These are phyloP conservation scores for Actinidia arguta DNA, from an alignment of 179 eudicot genomes.

Conservation along the genomic window DNA sequence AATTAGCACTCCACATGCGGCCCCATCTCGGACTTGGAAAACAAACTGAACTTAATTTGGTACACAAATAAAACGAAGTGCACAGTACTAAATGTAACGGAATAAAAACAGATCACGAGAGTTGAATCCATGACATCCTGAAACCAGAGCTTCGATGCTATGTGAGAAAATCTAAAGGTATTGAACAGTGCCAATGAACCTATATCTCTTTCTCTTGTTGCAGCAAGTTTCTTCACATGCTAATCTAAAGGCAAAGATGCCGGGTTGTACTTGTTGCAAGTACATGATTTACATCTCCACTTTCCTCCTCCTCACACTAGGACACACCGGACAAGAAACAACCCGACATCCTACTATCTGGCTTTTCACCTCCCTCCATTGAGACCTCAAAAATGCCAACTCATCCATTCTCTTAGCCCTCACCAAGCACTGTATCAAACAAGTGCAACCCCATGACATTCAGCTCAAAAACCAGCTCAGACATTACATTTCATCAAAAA, in stretches of 20 bases:
- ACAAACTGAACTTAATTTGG: too few species aligned
- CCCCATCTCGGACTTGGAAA: too few species aligned
- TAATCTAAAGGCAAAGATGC: constrained; percentile 36
- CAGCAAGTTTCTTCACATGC: too few species aligned
- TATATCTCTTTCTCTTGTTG: too few species aligned
- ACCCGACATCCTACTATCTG: constrained; percentile 85
- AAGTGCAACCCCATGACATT: constrained; percentile 94
- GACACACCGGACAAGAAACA: constrained; percentile 84
- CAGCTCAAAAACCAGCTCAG: too few species aligned
- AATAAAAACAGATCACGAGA: background rate
- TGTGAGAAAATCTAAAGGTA: too few species aligned
- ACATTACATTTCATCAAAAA: too few species aligned
- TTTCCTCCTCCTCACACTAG: constrained; percentile 43
- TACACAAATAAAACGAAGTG: constrained; percentile 48
- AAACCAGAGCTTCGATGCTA: too few species aligned
- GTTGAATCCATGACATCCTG: background rate
- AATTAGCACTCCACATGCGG: too few species aligned
- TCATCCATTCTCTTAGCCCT: constrained; percentile 65
- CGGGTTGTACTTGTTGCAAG: constrained; percentile 25
- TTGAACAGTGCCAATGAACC: too few species aligned
- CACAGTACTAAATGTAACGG: background rate
- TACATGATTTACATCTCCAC: constrained; percentile 61
- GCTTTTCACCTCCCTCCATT: constrained; percentile 58
- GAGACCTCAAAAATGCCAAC: constrained; percentile 65
- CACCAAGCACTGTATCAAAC: constrained; percentile 91